Conservation (phyloP, 768 basidiomycete species). For the Suillus lakei region DNA sequence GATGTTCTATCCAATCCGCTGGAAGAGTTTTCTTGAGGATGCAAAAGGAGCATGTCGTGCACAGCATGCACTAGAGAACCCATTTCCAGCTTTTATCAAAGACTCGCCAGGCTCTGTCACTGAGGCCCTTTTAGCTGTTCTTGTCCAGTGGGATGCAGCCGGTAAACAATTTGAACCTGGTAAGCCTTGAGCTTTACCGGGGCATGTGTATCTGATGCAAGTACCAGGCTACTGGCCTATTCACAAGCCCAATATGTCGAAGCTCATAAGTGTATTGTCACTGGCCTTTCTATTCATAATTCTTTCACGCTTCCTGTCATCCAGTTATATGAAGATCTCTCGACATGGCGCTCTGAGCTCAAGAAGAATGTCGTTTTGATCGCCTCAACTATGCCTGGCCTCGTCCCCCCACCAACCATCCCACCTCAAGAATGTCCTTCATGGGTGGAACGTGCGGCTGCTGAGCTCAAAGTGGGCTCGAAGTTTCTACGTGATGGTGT, state of each 20-base stretch:
- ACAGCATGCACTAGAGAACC: neutral
- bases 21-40: neutral
- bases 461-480: neutral
- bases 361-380: neutral
- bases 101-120: too few relatives aligned
- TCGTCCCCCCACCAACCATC: neutral
- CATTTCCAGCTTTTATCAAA: neutral
- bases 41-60: neutral
- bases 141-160: too few relatives aligned
- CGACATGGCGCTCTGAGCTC: neutral
- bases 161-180: neutral
- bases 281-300: too few relatives aligned
- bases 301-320: too few relatives aligned
- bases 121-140: too few relatives aligned
- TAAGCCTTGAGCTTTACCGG: neutral
- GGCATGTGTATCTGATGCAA: neutral
- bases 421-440: neutral
- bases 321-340: too few relatives aligned
- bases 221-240: too few relatives aligned
- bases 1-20: neutral
- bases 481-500: neutral
- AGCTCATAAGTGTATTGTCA: too few relatives aligned
- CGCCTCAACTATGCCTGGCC: neutral
- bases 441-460: neutral
- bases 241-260: too few relatives aligned